Percentiles rank a stretch among this genome's conserved stretches.
Conservation (phyloP, 768 basidiomycete genomes). For the Daedaleopsis nitida region DNA sequence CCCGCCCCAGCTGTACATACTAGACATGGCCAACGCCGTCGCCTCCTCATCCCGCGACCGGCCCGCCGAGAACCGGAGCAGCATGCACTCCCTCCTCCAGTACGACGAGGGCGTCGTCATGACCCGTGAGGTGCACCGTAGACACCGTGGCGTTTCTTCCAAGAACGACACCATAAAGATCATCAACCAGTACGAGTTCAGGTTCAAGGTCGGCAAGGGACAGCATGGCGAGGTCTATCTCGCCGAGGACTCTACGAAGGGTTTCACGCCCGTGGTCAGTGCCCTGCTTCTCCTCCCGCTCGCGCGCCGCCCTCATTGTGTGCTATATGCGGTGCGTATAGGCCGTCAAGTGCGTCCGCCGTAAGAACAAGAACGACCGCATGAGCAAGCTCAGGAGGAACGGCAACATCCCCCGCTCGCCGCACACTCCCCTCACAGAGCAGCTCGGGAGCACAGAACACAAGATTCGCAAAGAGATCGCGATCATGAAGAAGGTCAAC, state of each 20-base stretch:
- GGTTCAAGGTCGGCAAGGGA: slow-evolving; percentile 78
- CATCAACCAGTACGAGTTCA: slow-evolving; percentile 86
- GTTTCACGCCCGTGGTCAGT: slow-evolving; percentile 46
- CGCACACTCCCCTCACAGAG: slow-evolving; percentile 62
- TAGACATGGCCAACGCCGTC: slow-evolving; percentile 24
- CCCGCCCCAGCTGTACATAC: slow-evolving; percentile 19
- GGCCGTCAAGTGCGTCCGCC: slow-evolving; percentile 81
- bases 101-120: slow-evolving; percentile 48
- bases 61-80: slow-evolving; percentile 21
- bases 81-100: slow-evolving; percentile 16
- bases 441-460: slow-evolving; percentile 71
- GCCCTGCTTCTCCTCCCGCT: slow-evolving; percentile 38
- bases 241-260: slow-evolving; percentile 52
- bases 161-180: slow-evolving; percentile 38
- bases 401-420: slow-evolving; percentile 44
- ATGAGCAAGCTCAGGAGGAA: slow-evolving; percentile 49
- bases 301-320: not conserved
- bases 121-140: slow-evolving; percentile 40
- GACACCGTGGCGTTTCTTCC: slow-evolving; percentile 36
- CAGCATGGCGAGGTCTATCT: slow-evolving; percentile 90
- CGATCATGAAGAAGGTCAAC: slow-evolving; percentile 96
- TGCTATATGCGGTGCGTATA: slow-evolving; percentile 31
- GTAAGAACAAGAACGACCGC: slow-evolving; percentile 70
- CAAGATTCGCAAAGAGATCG: slow-evolving; percentile 91
- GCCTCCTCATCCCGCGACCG: slow-evolving; percentile 20